phyloP scores from a whole-genome alignment of 306 rosid species.

The Cercis canadensis region DNA sequence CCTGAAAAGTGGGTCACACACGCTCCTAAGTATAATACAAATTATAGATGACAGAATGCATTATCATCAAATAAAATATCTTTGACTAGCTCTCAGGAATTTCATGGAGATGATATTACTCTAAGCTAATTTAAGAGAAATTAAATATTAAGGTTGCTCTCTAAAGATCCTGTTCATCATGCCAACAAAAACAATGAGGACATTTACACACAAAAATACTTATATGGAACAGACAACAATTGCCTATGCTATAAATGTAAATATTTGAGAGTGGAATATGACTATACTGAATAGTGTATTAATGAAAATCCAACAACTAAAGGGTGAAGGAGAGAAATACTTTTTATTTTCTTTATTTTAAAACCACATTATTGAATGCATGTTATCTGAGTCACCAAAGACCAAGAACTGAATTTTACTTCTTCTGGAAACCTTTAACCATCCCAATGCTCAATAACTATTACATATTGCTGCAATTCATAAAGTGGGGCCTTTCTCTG shows the following conservation, averaged over 20 bases:
- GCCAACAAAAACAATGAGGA: too few species aligned
- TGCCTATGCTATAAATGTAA: neutral
- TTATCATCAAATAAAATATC: conserved; percentile 5
- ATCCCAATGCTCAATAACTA: conserved; percentile 14
- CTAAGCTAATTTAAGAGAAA: too few species aligned
- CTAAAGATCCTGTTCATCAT: too few species aligned
- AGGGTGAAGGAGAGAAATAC: conserved; percentile 1
- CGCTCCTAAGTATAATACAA: conserved; percentile 25
- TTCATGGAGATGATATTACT: neutral
- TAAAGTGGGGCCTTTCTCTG: neutral
- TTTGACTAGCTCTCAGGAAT: neutral
- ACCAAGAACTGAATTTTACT: neutral
- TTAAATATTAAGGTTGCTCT: too few species aligned
- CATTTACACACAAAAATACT: neutral
- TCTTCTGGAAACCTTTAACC: conserved; percentile 12
- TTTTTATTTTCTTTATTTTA: conserved; percentile 5
- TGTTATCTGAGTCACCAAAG: neutral
- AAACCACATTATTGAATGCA: conserved; percentile 9
- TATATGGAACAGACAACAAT: neutral
- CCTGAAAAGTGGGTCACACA: conserved; percentile 54
- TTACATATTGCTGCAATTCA: neutral
- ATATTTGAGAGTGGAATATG: conserved; percentile 24
- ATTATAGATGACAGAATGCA: conserved; percentile 33
- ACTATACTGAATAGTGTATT: neutral
- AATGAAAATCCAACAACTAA: conserved; percentile 7